These are phyloP conservation scores for Phaeosphaeria sp. DNA, from an alignment of 2,329 filamentous ascomycete species.

Conservation along the genomic window DNA sequence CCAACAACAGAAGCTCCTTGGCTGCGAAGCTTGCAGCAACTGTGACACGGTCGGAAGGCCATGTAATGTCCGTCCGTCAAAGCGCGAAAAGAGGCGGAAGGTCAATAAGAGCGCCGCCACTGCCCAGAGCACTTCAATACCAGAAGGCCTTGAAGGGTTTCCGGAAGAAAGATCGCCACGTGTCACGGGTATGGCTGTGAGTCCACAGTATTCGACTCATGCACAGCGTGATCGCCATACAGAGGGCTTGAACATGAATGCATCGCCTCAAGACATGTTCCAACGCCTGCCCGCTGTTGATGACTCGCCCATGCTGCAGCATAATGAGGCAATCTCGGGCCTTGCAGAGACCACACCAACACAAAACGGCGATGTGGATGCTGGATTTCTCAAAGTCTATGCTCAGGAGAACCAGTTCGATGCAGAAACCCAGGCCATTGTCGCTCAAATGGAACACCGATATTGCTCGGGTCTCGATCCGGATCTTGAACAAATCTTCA, in stretches of 20 bases:
- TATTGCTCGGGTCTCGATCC: constrained; percentile 20
- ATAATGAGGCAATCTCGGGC: constrained; percentile 7
- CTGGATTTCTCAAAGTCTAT: constrained; percentile 25
- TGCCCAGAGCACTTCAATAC: not conserved
- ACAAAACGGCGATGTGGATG: constrained; percentile 24
- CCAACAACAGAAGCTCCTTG: constrained; percentile 14
- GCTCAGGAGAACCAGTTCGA: constrained; percentile 26
- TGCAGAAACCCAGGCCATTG: constrained; percentile 27
- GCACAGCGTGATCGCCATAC: not conserved
- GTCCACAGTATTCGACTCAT: not conserved
- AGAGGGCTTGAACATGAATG: not conserved
- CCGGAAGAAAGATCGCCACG: not conserved
- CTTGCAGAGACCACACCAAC: constrained; percentile 20
- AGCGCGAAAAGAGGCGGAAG: constrained; percentile 23
- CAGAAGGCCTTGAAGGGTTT: constrained; percentile 4
- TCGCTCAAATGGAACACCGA: constrained; percentile 24
- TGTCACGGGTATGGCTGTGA: not conserved
- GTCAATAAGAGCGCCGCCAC: not conserved
- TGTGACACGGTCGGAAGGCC: constrained; percentile 13
- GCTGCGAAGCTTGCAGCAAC: constrained; percentile 18
- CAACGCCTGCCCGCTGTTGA: not conserved
- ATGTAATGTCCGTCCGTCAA: constrained; percentile 22
- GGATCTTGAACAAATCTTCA: constrained; percentile 27
- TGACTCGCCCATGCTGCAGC: constrained; percentile 8
- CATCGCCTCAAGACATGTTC: constrained; percentile 13